Base-by-base conservation (phyloP, 768 basidiomycete genomes). In the Termitomyces sp. region DNA sequence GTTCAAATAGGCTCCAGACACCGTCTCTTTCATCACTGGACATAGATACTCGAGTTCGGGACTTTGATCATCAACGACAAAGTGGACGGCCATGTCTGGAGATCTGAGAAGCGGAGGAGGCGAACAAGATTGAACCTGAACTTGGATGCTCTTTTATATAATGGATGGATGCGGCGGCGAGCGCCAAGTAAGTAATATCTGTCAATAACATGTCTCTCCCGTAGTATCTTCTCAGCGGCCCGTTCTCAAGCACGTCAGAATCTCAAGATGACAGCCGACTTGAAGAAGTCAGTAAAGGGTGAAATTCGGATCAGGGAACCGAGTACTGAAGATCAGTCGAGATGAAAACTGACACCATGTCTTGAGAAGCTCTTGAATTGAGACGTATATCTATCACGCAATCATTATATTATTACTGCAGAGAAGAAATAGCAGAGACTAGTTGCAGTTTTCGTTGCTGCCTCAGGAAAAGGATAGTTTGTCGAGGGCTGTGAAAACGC, bases 1-100 rank as follows among this genome's bases (percentile, higher is more conserved):
- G 59, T 72, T 73, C 58, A 69, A 72, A 61, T 73, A 76, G 18
- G 72, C 64, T 22, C 73, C 72, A 31, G 66, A 59, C 10, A 75
- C 71, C 8, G 53, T 58, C 44, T 75, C 67, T 39, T 73, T 67
- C 13, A 65, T 61, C 3, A 72, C 66, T 12, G 71, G 67, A 57
- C 76, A 78, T 13, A 75, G 67, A 58, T 76, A 78, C 27, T 69
- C 60, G 60, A 77, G 58, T 32, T 66, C 63, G 1, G 61, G 43
- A 62, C 72, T 71, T 55, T 73, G 75, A 62, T 77, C 76, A 64
- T 77, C 75, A 54, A 78, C 65, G 57, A 76, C 65, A 56, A 74
- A 58, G 18, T 68, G 68, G 56, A 65, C 43, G 16, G 41, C 27
- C 59, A 59, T 57, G 41, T 58, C 20, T n/a, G n/a, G n/a, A n/a